Conservation (phyloP, 2,329 filamentous ascomycete species). For the Plectosphaerella sp. region DNA sequence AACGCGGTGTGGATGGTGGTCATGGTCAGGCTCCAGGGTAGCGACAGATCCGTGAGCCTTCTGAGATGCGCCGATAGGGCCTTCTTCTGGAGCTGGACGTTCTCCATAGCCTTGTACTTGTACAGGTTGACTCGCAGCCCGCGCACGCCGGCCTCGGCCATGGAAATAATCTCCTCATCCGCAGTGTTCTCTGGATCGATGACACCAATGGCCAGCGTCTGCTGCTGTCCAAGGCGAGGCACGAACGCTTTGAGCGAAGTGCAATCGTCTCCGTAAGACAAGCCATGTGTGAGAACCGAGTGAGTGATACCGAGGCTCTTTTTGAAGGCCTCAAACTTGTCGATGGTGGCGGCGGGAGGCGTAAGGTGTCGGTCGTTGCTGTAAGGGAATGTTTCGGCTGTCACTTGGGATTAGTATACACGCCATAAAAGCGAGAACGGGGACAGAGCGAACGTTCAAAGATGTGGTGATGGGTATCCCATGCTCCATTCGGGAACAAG, state of each 20-base stretch:
- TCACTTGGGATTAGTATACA: not conserved
- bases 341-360: constrained; percentile 4
- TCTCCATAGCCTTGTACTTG: constrained; percentile 27
- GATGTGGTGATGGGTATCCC: constrained; percentile 27
- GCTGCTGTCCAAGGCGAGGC: constrained; percentile 15
- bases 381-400: constrained; percentile 6
- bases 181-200: constrained; percentile 21
- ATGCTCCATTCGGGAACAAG: constrained; percentile 22
- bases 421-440: too few species aligned
- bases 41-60: constrained; percentile 13
- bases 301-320: constrained; percentile 19
- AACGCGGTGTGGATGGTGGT: constrained; percentile 24
- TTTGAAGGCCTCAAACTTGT: constrained; percentile 12
- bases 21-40: constrained; percentile 24
- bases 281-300: constrained; percentile 28
- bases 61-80: constrained; percentile 21
- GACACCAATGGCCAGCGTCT: constrained; percentile 23
- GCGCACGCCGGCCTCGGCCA: constrained; percentile 22
- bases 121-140: constrained; percentile 31
- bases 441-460: constrained; percentile 20
- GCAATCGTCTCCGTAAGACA: constrained; percentile 30
- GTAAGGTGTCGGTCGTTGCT: constrained; percentile 5
- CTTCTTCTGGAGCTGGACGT: constrained; percentile 26
- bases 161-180: constrained; percentile 14
- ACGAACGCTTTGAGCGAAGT: constrained; percentile 26